These are phyloP conservation scores for Aspergillus quadrilineatus DNA, from an alignment of 2,329 filamentous ascomycete genomes.

Conservation along the genomic window DNA sequence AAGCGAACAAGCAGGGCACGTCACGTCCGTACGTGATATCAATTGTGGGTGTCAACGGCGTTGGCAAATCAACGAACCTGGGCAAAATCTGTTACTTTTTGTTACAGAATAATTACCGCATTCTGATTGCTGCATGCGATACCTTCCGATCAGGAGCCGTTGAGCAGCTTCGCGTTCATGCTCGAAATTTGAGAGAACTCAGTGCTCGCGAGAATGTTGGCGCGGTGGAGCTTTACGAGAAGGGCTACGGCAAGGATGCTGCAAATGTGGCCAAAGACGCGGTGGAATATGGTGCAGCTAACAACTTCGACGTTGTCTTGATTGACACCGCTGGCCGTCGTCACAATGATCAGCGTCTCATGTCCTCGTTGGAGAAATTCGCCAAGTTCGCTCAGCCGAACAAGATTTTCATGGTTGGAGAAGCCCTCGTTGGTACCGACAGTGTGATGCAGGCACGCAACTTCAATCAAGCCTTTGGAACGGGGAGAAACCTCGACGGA, in stretches of 20 bases:
- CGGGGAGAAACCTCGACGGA: conserved; percentile 76
- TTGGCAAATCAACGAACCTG: conserved; percentile 96
- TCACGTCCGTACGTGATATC: conserved; percentile 92
- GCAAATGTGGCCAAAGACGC: conserved; percentile 94
- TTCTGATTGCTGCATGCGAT: conserved; percentile 90
- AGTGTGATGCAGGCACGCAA: conserved; percentile 93
- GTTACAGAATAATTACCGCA: conserved; percentile 93
- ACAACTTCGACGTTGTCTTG: conserved; percentile 86
- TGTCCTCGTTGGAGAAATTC: conserved; percentile 97
- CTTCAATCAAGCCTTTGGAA: conserved; percentile 90
- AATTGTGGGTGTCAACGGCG: conserved; percentile 96
- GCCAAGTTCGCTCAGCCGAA: conserved; percentile 93
- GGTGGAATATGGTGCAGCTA: conserved; percentile 71
- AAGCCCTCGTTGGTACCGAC: conserved; percentile 92
- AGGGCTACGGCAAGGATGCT: conserved; percentile 96
- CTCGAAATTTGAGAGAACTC: conserved; percentile 87
- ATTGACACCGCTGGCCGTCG: conserved; percentile 94
- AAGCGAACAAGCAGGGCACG: conserved; percentile 63
- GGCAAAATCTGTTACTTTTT: conserved; percentile 98
- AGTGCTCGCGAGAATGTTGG: conserved; percentile 76
- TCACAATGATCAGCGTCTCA: conserved; percentile 92
- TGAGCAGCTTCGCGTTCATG: conserved; percentile 93
- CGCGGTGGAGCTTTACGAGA: conserved; percentile 87
- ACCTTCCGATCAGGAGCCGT: conserved; percentile 97
- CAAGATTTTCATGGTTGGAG: conserved; percentile 96